Conservation (phyloP, 2,329 filamentous ascomycete species). For the Claviceps paspali region DNA sequence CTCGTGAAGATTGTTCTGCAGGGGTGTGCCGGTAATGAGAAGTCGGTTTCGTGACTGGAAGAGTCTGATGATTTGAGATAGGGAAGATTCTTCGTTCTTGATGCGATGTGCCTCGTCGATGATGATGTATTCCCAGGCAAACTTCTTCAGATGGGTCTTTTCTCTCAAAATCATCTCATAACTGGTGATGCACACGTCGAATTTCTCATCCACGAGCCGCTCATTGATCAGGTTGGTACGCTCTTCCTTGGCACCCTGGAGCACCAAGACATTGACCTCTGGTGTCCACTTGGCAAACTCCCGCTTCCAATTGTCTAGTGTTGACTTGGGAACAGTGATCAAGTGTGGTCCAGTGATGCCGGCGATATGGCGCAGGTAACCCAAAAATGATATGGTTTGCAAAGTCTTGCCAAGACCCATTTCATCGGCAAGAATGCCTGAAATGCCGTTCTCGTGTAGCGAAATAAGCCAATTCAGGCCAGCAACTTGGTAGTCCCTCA, state of each 20-base stretch:
- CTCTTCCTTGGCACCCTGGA: slow-evolving; percentile 92
- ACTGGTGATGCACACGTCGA: slow-evolving; percentile 95
- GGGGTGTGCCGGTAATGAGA: slow-evolving; percentile 87
- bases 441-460: slow-evolving; percentile 96
- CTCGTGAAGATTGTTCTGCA: slow-evolving; percentile 97
- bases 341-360: slow-evolving; percentile 84
- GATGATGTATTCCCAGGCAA: slow-evolving; percentile 99
- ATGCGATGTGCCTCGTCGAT: slow-evolving; percentile 97
- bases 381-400: slow-evolving; percentile 92
- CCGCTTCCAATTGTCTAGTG: slow-evolving; percentile 94
- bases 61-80: slow-evolving; percentile 89
- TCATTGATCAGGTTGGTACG: slow-evolving; percentile 78
- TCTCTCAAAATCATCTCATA: slow-evolving; percentile 98
- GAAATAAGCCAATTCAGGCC: slow-evolving; percentile 97
- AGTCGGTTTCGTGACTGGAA: slow-evolving; percentile 93
- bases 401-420: slow-evolving; percentile 98
- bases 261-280: slow-evolving; percentile 82
- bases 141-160: slow-evolving; percentile 88
- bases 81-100: slow-evolving; percentile 96
- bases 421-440: slow-evolving; percentile 91
- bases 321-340: slow-evolving; percentile 88
- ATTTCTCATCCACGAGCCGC: slow-evolving; percentile 82
- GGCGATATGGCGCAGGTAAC: slow-evolving; percentile 82
- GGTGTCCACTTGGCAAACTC: slow-evolving; percentile 92
- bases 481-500: slow-evolving; percentile 94